Evolutionary conservation across 805 yeast genomes (phyloP).

Genomic region (Starmerella asiatica): DNA sequence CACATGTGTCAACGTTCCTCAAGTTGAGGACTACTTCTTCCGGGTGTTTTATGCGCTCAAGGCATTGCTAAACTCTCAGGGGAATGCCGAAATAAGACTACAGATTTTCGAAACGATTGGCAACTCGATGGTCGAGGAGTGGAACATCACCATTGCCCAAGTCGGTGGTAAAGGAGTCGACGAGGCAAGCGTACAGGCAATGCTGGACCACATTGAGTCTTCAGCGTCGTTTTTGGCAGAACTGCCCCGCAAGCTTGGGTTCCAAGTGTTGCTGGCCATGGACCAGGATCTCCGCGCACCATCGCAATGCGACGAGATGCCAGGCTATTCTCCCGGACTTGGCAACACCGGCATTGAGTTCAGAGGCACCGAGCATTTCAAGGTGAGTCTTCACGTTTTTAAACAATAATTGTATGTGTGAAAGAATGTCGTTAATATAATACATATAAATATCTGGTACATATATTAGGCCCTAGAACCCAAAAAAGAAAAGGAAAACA

Average conservation of each 20-base stretch:
- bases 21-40: not conserved
- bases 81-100: not conserved
- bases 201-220: constrained; percentile 1
- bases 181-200: not conserved
- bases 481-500: too few relatives aligned
- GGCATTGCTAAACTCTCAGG: constrained; percentile 3
- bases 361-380: too few relatives aligned
- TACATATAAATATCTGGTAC: not conserved
- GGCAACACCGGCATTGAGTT: too few relatives aligned
- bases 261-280: too few relatives aligned
- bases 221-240: not conserved
- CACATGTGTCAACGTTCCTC: constrained; percentile 1
- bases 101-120: not conserved
- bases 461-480: too few relatives aligned
- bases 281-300: too few relatives aligned
- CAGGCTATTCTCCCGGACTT: too few relatives aligned
- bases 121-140: not conserved
- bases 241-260: too few relatives aligned
- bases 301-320: not conserved
- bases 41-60: not conserved
- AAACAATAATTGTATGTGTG: not conserved
- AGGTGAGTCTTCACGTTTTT: too few relatives aligned
- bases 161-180: not conserved
- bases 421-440: not conserved
- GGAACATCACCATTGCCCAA: not conserved